Evolutionary conservation across 495 filamentous ascomycete genomes (phyloP).

Genomic region (Platismatia glauca): DNA sequence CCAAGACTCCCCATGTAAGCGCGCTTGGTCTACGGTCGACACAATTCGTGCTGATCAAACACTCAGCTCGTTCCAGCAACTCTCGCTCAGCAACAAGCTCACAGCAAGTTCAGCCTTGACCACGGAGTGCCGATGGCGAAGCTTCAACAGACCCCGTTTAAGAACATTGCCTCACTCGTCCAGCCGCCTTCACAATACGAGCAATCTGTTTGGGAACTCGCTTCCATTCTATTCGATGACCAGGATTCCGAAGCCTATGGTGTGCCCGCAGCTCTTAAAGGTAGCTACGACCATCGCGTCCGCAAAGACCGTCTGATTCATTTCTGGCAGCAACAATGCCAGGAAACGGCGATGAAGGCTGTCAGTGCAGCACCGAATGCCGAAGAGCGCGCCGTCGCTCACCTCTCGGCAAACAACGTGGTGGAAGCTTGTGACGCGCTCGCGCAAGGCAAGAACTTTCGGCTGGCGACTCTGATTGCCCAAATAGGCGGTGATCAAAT

Average conservation of each 20-base stretch:
- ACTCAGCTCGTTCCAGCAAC: slow-evolving; percentile 28
- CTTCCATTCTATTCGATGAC: slow-evolving; percentile 79
- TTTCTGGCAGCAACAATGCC: slow-evolving; percentile 46
- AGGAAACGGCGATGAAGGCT: slow-evolving; percentile 42
- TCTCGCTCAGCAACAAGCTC: slow-evolving; percentile 35
- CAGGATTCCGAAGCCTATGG: slow-evolving; percentile 40
- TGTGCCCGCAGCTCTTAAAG: slow-evolving; percentile 34
- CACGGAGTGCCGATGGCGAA: slow-evolving; percentile 42
- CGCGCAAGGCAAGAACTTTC: slow-evolving; percentile 61
- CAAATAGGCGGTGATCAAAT: slow-evolving; percentile 62
- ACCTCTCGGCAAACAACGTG: slow-evolving; percentile 67
- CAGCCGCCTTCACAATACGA: slow-evolving; percentile 40
- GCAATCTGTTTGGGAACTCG: slow-evolving; percentile 62
- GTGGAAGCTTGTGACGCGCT: slow-evolving; percentile 73
- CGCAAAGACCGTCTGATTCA: slow-evolving; percentile 45
- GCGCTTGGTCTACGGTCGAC: not conserved
- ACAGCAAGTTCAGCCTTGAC: slow-evolving; percentile 31
- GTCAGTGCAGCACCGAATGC: slow-evolving; percentile 42
- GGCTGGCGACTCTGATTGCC: slow-evolving; percentile 73
- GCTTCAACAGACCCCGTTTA: slow-evolving; percentile 32
- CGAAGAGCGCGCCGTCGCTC: slow-evolving; percentile 78
- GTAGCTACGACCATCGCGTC: slow-evolving; percentile 40
- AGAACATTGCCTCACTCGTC: slow-evolving; percentile 28
- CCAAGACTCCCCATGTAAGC: slow-evolving; percentile 35
- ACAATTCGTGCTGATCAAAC: slow-evolving; percentile 21